Evolutionary conservation across 2,329 filamentous ascomycete species (phyloP).

Genomic region (Tolypocladium ovalisporum): DNA sequence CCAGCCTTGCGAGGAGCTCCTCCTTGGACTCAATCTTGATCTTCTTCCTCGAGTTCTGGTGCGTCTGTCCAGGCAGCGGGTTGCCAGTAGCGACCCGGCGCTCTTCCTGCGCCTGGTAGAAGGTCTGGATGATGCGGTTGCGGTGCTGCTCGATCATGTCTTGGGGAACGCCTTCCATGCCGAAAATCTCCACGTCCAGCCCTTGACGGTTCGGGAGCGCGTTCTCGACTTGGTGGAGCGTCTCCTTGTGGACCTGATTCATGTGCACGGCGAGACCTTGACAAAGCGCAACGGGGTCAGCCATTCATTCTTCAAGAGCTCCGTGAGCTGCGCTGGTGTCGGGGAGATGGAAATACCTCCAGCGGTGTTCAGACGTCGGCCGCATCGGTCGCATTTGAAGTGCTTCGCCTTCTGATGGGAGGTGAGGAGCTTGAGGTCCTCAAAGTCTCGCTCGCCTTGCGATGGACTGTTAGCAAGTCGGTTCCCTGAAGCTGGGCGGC

Average conservation of each 20-base stretch:
- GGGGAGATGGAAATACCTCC: slow-evolving; percentile 54
- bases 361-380: slow-evolving; percentile 80
- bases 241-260: slow-evolving; percentile 98
- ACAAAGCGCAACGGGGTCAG: slow-evolving; percentile 1
- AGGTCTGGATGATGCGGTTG: slow-evolving; percentile 75
- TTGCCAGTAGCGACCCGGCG: slow-evolving; percentile 76
- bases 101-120: slow-evolving; percentile 76
- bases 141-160: slow-evolving; percentile 76
- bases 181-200: slow-evolving; percentile 91
- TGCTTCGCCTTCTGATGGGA: slow-evolving; percentile 99
- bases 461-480: neutral
- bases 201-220: slow-evolving; percentile 76
- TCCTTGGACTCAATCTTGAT: slow-evolving; percentile 63
- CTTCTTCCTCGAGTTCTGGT: slow-evolving; percentile 59
- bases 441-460: slow-evolving; percentile 82
- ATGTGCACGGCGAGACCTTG: slow-evolving; percentile 88
- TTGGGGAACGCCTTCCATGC: slow-evolving; percentile 92
- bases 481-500: slow-evolving; percentile 1
- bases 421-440: slow-evolving; percentile 92
- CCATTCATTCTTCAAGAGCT: neutral
- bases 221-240: slow-evolving; percentile 79
- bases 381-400: slow-evolving; percentile 92
- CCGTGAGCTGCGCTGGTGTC: neutral
- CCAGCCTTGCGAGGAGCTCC: slow-evolving; percentile 70
- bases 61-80: slow-evolving; percentile 54